Conservation (phyloP, 2,329 filamentous ascomycete species). For the Bipolaris sorokiniana region DNA sequence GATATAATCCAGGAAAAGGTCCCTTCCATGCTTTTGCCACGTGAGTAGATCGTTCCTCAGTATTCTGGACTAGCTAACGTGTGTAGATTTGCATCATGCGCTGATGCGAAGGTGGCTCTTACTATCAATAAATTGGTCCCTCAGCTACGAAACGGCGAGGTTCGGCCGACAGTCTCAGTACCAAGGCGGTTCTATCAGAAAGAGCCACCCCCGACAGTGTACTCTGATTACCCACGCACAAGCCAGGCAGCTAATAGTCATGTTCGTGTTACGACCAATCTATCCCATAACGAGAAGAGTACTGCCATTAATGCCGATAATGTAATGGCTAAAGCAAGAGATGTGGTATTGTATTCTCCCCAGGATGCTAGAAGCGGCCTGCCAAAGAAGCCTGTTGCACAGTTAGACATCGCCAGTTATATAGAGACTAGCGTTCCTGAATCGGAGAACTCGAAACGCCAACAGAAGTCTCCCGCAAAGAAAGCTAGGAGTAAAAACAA, state of each 20-base stretch:
- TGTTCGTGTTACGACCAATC: conserved; percentile 1
- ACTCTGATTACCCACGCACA: conserved; percentile 1
- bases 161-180: conserved; percentile 24
- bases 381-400: conserved; percentile 18
- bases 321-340: background rate
- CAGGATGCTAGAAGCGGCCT: conserved; percentile 47
- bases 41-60: conserved; percentile 15
- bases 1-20: background rate
- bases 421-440: conserved; percentile 21
- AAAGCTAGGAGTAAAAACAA: conserved; percentile 6
- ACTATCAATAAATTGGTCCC: conserved; percentile 12
- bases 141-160: conserved; percentile 16
- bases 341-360: conserved; percentile 37
- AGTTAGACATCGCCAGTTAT: conserved; percentile 1
- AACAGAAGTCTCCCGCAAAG: conserved; percentile 19
- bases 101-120: conserved; percentile 25
- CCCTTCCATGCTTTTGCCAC: conserved; percentile 27
- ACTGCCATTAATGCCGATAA: background rate
- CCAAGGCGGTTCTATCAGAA: conserved; percentile 31
- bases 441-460: conserved; percentile 24
- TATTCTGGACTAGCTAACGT: conserved; percentile 11
- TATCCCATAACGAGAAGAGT: conserved; percentile 3
- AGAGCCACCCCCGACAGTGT: conserved; percentile 2
- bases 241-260: conserved; percentile 4
- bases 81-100: conserved; percentile 21